A percentile compares a stretch with the other conserved stretches of the same genome.
Evolutionary conservation across 2,329 filamentous ascomycete species (phyloP).

Genomic region (Orbilia ellipsospora): DNA sequence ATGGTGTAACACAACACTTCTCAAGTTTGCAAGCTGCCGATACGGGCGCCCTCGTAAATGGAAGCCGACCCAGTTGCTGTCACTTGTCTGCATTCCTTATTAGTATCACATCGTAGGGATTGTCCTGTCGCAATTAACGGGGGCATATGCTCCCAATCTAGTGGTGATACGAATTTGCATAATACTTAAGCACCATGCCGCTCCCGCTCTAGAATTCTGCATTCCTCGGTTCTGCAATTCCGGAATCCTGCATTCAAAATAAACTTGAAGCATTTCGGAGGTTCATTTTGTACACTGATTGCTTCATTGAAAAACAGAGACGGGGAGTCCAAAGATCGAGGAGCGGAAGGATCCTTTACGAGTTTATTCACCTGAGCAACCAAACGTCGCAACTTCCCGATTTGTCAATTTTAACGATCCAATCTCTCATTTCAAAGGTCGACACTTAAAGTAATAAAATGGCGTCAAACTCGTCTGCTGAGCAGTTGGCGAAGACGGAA

Average conservation of each 20-base stretch:
- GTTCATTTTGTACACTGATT: neutral
- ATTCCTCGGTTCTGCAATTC: neutral
- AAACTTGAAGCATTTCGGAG: neutral
- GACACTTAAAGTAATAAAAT: conserved; percentile 3
- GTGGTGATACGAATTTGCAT: neutral
- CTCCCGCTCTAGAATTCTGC: neutral
- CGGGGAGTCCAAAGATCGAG: neutral
- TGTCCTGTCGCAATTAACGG: neutral
- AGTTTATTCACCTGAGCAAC: neutral
- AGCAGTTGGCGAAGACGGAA: conserved; percentile 34
- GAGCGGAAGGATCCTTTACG: neutral
- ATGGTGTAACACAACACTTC: conserved; percentile 29
- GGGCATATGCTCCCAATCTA: neutral
- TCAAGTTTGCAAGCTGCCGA: conserved; percentile 10
- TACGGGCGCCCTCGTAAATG: conserved; percentile 20
- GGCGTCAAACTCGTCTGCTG: conserved; percentile 28
- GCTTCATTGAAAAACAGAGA: neutral
- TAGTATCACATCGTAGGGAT: conserved; percentile 29
- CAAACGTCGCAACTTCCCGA: neutral
- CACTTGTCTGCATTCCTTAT: conserved; percentile 34
- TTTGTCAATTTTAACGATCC: neutral
- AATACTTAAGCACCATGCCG: conserved; percentile 22
- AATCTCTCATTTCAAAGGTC: neutral
- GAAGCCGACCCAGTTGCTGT: conserved; percentile 4
- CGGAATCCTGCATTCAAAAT: neutral